Percentiles rank a stretch among this genome's conserved stretches.
Conservation (phyloP, 805 yeast species). For the Starmerella asiatica region DNA sequence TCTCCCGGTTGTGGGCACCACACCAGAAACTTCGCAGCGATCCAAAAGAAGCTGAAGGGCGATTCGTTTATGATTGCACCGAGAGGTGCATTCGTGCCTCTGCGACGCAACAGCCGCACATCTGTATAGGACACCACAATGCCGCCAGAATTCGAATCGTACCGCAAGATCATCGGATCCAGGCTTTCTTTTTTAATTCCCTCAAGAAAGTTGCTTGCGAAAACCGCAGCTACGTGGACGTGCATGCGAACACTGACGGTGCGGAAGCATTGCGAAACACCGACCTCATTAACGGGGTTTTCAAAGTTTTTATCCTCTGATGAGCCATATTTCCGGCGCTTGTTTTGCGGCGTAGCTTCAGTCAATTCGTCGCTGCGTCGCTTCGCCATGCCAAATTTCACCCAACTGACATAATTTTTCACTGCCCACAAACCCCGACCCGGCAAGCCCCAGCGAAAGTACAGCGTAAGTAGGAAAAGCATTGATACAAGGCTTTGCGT, state of each 20-base stretch:
- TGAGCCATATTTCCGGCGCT: conserved; percentile 16
- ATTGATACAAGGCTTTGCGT: too few relatives aligned
- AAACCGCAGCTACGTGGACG: conserved; percentile 79
- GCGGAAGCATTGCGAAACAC: conserved; percentile 51
- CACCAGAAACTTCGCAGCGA: conserved; percentile 62
- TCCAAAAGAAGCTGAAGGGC: conserved; percentile 85
- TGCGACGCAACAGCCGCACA: conserved; percentile 38
- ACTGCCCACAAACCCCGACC: background rate
- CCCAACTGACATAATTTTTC: conserved; percentile 15
- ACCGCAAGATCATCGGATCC: conserved; percentile 79
- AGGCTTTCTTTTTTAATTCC: conserved; percentile 82
- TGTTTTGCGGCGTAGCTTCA: conserved; percentile 4
- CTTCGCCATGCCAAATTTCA: conserved; percentile 12
- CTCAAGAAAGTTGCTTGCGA: conserved; percentile 49
- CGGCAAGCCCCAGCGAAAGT: too few relatives aligned
- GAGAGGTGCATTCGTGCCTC: conserved; percentile 33
- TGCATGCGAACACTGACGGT: conserved; percentile 49
- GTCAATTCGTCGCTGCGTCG: conserved; percentile 12
- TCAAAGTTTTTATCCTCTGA: conserved; percentile 4
- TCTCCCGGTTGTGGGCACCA: conserved; percentile 93
- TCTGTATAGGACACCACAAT: conserved; percentile 71
- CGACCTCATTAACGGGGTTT: conserved; percentile 23
- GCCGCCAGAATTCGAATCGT: conserved; percentile 58
- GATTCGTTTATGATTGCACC: conserved; percentile 63
- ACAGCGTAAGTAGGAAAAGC: too few relatives aligned